Evolutionary conservation across 2,329 filamentous ascomycete species (phyloP).

Genomic region (Lachnellula occidentalis): DNA sequence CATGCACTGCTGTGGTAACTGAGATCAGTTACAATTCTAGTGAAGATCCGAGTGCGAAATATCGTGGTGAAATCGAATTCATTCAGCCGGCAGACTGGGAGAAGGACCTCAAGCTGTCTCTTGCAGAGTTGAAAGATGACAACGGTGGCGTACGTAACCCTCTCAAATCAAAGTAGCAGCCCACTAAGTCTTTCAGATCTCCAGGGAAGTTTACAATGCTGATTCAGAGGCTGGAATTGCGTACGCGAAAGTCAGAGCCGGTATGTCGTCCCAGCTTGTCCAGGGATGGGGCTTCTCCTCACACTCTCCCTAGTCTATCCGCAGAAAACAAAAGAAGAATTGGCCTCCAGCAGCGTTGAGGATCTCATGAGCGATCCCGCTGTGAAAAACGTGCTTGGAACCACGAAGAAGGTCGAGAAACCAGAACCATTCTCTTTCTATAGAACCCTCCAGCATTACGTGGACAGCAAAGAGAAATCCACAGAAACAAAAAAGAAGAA

Average conservation of each 20-base stretch:
- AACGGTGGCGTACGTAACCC: constrained; percentile 31
- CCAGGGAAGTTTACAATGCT: constrained; percentile 18
- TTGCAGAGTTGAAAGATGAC: constrained; percentile 13
- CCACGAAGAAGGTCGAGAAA: constrained; percentile 14
- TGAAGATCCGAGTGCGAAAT: constrained; percentile 29
- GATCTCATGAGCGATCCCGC: constrained; percentile 21
- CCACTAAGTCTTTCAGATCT: constrained; percentile 26
- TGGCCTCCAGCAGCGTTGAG: constrained; percentile 28
- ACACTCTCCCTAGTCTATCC: constrained; percentile 38
- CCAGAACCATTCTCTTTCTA: constrained; percentile 16
- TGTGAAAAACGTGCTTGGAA: constrained; percentile 17
- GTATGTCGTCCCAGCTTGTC: constrained; percentile 26
- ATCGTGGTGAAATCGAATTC: constrained; percentile 39
- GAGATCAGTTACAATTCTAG: constrained; percentile 41
- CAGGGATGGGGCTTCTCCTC: constrained; percentile 26
- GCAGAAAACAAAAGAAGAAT: constrained; percentile 32
- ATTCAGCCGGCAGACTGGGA: constrained; percentile 18
- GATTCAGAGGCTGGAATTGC: constrained; percentile 38
- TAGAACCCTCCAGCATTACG: constrained; percentile 18
- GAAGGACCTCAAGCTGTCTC: constrained; percentile 16
- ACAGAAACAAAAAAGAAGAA: constrained; percentile 35
- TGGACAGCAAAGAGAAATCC: constrained; percentile 25
- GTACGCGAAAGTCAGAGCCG: constrained; percentile 45
- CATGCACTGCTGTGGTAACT: constrained; percentile 43
- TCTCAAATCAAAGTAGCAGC: constrained; percentile 35